A percentile compares a stretch with the other conserved stretches of the same genome.
Conservation (phyloP, 495 filamentous ascomycete genomes). For the Neurospora intermedia region DNA sequence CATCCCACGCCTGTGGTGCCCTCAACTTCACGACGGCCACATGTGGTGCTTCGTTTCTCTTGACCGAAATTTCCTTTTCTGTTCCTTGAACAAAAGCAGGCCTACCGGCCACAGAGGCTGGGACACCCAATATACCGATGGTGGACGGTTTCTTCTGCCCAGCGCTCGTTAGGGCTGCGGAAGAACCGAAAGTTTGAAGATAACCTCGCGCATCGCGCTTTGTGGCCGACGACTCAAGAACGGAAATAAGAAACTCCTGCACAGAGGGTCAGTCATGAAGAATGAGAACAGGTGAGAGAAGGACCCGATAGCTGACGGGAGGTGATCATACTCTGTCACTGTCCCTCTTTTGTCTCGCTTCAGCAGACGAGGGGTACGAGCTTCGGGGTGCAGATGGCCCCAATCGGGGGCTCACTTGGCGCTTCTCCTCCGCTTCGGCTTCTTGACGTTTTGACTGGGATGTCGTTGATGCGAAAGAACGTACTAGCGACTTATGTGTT, state of each 20-base stretch:
- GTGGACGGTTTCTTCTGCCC: constrained; percentile 5
- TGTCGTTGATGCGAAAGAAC: background rate
- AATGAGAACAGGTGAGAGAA: background rate
- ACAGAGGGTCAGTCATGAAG: constrained; percentile 6
- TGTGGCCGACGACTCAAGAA: constrained; percentile 74
- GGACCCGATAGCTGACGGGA: background rate
- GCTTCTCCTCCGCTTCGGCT: background rate
- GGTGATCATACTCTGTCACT: constrained; percentile 25
- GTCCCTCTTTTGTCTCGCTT: constrained; percentile 33
- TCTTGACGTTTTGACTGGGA: background rate
- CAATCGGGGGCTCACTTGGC: background rate
- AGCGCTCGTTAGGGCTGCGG: background rate
- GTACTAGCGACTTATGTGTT: background rate
- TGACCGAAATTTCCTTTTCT: constrained; percentile 15
- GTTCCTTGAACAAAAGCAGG: constrained; percentile 26
- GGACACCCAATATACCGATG: constrained; percentile 20
- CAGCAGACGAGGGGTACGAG: constrained; percentile 26
- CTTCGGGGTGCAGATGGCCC: constrained; percentile 1
- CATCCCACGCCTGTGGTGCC: constrained; percentile 55
- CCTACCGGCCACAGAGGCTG: constrained; percentile 19
- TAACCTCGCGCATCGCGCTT: constrained; percentile 86
- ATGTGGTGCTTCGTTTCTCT: constrained; percentile 48
- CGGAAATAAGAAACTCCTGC: constrained; percentile 73
- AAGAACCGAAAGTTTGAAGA: constrained; percentile 61
- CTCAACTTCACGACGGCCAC: constrained; percentile 80